Percentiles rank a stretch among this genome's conserved stretches.
Evolutionary conservation across 2,329 filamentous ascomycete genomes (phyloP).

Genomic region (Sporothrix inflata): DNA sequence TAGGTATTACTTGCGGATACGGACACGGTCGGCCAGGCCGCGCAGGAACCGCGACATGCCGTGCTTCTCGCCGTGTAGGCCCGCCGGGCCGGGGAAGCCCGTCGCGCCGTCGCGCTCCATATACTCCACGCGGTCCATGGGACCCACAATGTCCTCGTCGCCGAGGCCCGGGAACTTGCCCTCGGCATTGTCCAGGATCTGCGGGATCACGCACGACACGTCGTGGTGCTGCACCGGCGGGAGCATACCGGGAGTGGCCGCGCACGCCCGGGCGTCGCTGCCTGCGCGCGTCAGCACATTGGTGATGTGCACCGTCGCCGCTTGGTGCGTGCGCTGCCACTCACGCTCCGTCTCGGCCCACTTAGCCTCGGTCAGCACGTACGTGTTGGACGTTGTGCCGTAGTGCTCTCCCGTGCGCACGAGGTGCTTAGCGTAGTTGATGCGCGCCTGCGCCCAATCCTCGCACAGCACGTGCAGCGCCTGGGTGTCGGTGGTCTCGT

Average conservation of each 20-base stretch:
- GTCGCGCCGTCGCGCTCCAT: slow-evolving; percentile 18
- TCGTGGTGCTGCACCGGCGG: slow-evolving; percentile 50
- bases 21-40: slow-evolving; percentile 45
- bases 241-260: slow-evolving; percentile 42
- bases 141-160: slow-evolving; percentile 90
- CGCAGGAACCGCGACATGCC: slow-evolving; percentile 50
- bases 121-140: slow-evolving; percentile 69
- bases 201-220: slow-evolving; percentile 67
- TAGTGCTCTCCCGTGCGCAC: slow-evolving; percentile 89
- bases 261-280: slow-evolving; percentile 35
- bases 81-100: not conserved
- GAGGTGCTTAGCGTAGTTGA: slow-evolving; percentile 87
- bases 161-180: slow-evolving; percentile 88
- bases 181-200: slow-evolving; percentile 67
- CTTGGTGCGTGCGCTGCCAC: slow-evolving; percentile 74
- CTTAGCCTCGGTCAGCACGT: slow-evolving; percentile 82
- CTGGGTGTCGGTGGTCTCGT: slow-evolving; percentile 56
- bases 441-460: slow-evolving; percentile 81
- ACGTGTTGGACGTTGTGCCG: slow-evolving; percentile 85
- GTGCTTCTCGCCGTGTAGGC: slow-evolving; percentile 22
- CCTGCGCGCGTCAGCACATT: slow-evolving; percentile 10
- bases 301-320: slow-evolving; percentile 58
- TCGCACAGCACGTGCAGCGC: slow-evolving; percentile 65
- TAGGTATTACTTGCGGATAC: slow-evolving; percentile 11
- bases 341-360: slow-evolving; percentile 78